Base-by-base conservation (phyloP, 306 rosid species). In the Carpinus fangiana region DNA sequence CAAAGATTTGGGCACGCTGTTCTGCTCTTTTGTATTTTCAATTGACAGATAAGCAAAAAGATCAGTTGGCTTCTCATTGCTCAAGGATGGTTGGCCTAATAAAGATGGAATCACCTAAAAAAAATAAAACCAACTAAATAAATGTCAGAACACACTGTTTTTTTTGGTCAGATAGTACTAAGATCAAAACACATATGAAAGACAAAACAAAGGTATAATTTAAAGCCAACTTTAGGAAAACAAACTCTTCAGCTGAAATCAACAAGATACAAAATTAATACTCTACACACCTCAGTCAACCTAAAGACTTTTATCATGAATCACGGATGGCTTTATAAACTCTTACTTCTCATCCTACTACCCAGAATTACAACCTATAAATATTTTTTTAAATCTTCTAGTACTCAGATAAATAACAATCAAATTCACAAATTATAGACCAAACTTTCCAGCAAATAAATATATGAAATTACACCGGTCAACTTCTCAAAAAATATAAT, bases 21-120 rank as follows among this genome's bases (percentile, higher is more conserved):
- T 85, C 74, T 46, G 80, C 26, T 28, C 78, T 64, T 79, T 71
- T 41, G 13, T 72, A 67, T 68, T 78, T 81, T 87, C 88, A 79
- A 90, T 78, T 21, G 94, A 89, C 74, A 95, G 64, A 80, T 93
- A 93, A 14, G 98, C 97, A 82, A 87, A 87, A 43, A 73, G 62
- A 69, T 86, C 55, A 2, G 41, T 47, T 26, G 75, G 53, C 48
- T 83, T 86, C 20, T 78, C 91, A 64, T 73, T 73, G 26, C 23
- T 84, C 70, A 80, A 89, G 56, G 72, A 76, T 4, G 73, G 61
- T 23, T 82, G 80, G n/a, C 66, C 79, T 65, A 85, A 76, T 2
- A 86, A 3, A 23, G 90, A 88, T 38, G 99, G 98, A 81, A 95
- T 89, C 52, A 93, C 98, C 99, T 95, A 84, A 31, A 82, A 82